Conservation (phyloP, 495 filamentous ascomycete genomes). For the Saxophila tyrrhenica region DNA sequence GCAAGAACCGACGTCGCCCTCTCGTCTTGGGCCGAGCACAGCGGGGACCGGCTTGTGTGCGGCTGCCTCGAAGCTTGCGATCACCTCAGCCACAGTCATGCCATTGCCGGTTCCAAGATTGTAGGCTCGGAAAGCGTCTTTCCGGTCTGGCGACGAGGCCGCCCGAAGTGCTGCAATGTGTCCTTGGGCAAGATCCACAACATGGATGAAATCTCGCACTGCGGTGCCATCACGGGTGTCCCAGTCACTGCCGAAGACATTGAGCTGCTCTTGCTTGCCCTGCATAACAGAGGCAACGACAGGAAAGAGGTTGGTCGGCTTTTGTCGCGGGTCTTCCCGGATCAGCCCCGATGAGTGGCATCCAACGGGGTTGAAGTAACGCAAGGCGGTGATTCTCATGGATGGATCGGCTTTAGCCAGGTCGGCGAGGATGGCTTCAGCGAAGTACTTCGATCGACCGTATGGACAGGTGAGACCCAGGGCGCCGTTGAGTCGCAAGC, state of each 20-base stretch:
- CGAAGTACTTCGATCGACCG: slow-evolving; percentile 55
- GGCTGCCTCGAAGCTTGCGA: slow-evolving; percentile 23
- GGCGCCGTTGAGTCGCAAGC: slow-evolving; percentile 32
- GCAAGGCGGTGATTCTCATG: slow-evolving; percentile 50
- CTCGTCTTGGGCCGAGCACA: slow-evolving; percentile 18
- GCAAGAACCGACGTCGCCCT: slow-evolving; percentile 29
- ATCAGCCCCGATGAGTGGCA: slow-evolving; percentile 53
- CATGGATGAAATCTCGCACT: slow-evolving; percentile 49
- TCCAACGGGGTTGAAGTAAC: slow-evolving; percentile 60
- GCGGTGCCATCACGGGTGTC: slow-evolving; percentile 38
- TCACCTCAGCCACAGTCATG: slow-evolving; percentile 27
- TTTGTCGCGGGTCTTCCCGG: slow-evolving; percentile 53
- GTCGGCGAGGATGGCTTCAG: slow-evolving; percentile 54
- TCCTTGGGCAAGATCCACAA: slow-evolving; percentile 54
- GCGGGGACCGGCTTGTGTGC: slow-evolving; percentile 20
- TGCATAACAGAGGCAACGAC: slow-evolving; percentile 50
- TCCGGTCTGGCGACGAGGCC: slow-evolving; percentile 11
- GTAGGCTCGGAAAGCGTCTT: slow-evolving; percentile 25
- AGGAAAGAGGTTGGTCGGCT: slow-evolving; percentile 52
- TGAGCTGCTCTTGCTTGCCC: slow-evolving; percentile 40
- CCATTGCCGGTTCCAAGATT: slow-evolving; percentile 30
- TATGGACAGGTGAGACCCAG: slow-evolving; percentile 53
- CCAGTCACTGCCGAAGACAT: slow-evolving; percentile 55
- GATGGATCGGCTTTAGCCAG: slow-evolving; percentile 45
- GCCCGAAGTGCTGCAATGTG: slow-evolving; percentile 46